phyloP scores from a whole-genome alignment of 352 stramenopile species.

The Phytophthora pistaciae region DNA sequence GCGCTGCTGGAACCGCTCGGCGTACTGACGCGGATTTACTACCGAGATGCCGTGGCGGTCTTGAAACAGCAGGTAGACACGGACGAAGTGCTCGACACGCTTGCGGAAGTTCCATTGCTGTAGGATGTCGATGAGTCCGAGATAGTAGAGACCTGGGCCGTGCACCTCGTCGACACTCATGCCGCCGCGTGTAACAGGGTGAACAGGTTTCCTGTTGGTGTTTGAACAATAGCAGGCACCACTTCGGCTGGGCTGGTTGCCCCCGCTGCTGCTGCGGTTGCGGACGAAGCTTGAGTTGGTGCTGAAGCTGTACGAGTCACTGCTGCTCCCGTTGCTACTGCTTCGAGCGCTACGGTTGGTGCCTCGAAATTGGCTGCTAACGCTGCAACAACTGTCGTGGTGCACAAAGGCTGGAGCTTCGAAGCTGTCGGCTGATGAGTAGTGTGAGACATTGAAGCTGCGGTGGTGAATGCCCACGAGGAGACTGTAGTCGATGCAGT shows the following conservation, averaged over 20 bases:
- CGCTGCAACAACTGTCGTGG: constrained; percentile 33
- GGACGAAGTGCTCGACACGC: constrained; percentile 86
- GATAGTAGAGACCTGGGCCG: constrained; percentile 94
- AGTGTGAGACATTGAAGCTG: constrained; percentile 84
- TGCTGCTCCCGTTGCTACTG: constrained; percentile 32
- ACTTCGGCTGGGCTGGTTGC: constrained; percentile 19
- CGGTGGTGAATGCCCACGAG: constrained; percentile 95
- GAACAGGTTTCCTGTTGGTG: constrained; percentile 57
- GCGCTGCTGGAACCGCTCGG: constrained; percentile 79
- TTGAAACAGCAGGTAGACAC: constrained; percentile 77
- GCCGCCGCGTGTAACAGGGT: constrained; percentile 54
- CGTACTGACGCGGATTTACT: constrained; percentile 77
- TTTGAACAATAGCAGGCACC: constrained; percentile 24
- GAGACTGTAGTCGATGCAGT: constrained; percentile 97
- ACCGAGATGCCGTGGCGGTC: constrained; percentile 78
- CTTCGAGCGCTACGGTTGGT: constrained; percentile 30
- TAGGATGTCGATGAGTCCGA: constrained; percentile 96
- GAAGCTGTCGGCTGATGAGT: constrained; percentile 63
- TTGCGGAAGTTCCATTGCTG: constrained; percentile 96
- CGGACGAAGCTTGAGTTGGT: constrained; percentile 38
- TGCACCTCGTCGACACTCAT: constrained; percentile 90
- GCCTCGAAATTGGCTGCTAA: constrained; percentile 22
- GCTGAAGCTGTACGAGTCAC: constrained; percentile 28
- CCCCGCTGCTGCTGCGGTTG: constrained; percentile 39
- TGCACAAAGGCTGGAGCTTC: constrained; percentile 40